Base-by-base conservation (phyloP, 306 rosid genomes). In the Cicer chorassanicum region DNA sequence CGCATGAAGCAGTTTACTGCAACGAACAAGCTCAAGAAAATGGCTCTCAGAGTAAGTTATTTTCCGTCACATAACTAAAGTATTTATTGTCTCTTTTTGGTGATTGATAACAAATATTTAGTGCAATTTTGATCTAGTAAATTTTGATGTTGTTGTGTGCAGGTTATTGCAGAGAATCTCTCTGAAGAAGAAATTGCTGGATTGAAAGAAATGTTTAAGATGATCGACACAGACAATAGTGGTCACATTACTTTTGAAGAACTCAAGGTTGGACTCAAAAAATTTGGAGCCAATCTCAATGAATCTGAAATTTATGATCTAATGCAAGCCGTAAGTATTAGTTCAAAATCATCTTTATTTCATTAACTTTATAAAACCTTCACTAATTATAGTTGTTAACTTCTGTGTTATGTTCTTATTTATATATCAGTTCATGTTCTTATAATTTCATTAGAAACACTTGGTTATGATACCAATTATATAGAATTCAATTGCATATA, bases 181-280 rank as follows among this genome's bases (percentile, higher is more conserved):
- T 87, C 86, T 4, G 96, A 88, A 81, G 97, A 93, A 75, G 98
- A 91, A 88, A 91, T 94, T 44, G 91, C 96, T 7, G 96, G 97
- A 19, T 72, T 91, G 42, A 94, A 78, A 83, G 93, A 94, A 82
- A 91, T 94, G 91, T 91, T 93, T 73, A 91, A 85, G 75, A 85
- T 77, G 86, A 89, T 89, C 16, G 96, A 93, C 61, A 81, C 93
- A 4, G 96, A 94, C 64, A 85, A 85, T 44, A 91, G 97, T 68
- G 98, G 97, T 9, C 90, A 93, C 74, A 91, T 93, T 76, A 88
- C 90, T 50, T 91, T 87, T 54, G 96, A 93, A 59, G 98, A 93
- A 82, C 97, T 93, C 68, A 89, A 84, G 83, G 77, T 74, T 70
- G 98, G 98, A 67, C 65, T 93, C 72, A 81, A 85, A 82, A 87